Percentiles rank a stretch among this genome's conserved stretches.
Conservation (phyloP, 768 basidiomycete genomes). For the Gautieria morchelliformis region DNA sequence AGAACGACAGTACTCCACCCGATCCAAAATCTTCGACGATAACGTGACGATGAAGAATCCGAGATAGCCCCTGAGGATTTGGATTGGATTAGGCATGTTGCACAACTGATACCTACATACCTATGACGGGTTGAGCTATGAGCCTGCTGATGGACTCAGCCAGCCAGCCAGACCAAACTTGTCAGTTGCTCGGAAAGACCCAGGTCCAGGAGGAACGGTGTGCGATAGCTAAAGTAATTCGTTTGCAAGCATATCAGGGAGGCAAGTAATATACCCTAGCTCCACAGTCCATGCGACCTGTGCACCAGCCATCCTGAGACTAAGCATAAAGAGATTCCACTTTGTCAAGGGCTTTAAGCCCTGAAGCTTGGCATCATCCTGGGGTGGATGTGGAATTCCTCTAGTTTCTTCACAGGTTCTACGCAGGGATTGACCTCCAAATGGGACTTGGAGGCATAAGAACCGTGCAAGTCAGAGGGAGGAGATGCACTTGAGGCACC, state of each 20-base stretch:
- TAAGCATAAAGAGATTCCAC: slow-evolving; percentile 73
- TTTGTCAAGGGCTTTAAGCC: slow-evolving; percentile 12
- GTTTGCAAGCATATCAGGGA: background rate
- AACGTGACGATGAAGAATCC: slow-evolving; percentile 85
- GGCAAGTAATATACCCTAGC: slow-evolving; percentile 54
- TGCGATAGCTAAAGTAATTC: slow-evolving; percentile 65
- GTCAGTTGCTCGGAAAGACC: slow-evolving; percentile 85
- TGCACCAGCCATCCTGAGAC: slow-evolving; percentile 88
- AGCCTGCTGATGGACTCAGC: slow-evolving; percentile 93
- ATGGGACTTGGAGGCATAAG: background rate
- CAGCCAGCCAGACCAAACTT: slow-evolving; percentile 90
- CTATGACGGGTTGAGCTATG: slow-evolving; percentile 94
- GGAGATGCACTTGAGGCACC: background rate
- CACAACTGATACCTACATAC: slow-evolving; percentile 32
- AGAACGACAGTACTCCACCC: slow-evolving; percentile 78
- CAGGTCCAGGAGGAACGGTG: slow-evolving; percentile 77
- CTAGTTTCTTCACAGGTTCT: background rate
- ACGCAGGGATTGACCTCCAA: background rate
- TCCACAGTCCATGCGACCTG: slow-evolving; percentile 96
- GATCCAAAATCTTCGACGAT: slow-evolving; percentile 89
- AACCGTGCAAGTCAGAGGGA: background rate
- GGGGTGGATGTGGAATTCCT: background rate
- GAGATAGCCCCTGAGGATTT: slow-evolving; percentile 72
- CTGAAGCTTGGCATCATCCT: background rate
- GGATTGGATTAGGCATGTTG: background rate